These are phyloP conservation scores for Fusarium buxicola DNA, from an alignment of 2,329 filamentous ascomycete species.

Conservation along the genomic window DNA sequence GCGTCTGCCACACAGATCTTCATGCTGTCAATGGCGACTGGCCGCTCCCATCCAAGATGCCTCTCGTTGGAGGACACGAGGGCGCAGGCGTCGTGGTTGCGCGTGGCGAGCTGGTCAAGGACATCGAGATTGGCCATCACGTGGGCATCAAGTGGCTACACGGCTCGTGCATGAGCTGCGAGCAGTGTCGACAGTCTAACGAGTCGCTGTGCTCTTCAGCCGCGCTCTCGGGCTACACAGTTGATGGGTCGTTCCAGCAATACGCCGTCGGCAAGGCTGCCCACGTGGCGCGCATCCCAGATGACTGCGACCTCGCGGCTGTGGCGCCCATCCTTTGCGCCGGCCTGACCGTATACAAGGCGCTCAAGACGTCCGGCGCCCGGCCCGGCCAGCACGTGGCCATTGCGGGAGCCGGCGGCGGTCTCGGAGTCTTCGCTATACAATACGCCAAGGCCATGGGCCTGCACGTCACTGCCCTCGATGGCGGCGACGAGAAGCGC, in stretches of 20 bases:
- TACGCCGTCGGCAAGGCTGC: slow-evolving; percentile 86
- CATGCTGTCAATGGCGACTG: slow-evolving; percentile 85
- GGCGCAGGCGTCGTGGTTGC: slow-evolving; percentile 85
- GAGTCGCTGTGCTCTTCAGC: slow-evolving; percentile 83
- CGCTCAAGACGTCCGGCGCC: slow-evolving; percentile 80
- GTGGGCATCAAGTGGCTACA: slow-evolving; percentile 93
- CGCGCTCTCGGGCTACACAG: slow-evolving; percentile 85
- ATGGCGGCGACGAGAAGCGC: slow-evolving; percentile 84
- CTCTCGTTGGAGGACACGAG: slow-evolving; percentile 81
- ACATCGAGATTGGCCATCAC: slow-evolving; percentile 82
- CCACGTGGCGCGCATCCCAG: slow-evolving; percentile 82
- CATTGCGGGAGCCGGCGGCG: slow-evolving; percentile 85
- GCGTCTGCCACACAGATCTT: slow-evolving; percentile 86
- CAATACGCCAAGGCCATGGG: slow-evolving; percentile 94
- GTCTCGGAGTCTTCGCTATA: slow-evolving; percentile 78
- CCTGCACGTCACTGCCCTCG: slow-evolving; percentile 79
- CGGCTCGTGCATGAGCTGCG: slow-evolving; percentile 81
- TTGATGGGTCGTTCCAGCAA: slow-evolving; percentile 90
- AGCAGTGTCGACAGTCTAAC: slow-evolving; percentile 81
- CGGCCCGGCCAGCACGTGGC: slow-evolving; percentile 80
- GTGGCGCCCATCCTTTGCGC: slow-evolving; percentile 85
- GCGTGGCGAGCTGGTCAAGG: slow-evolving; percentile 77
- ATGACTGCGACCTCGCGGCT: slow-evolving; percentile 77
- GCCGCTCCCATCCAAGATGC: slow-evolving; percentile 81
- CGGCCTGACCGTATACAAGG: slow-evolving; percentile 87